Evolutionary conservation across 192 early-diverging fungal genomes (phyloP).

Genomic region (Mortierella alpina): DNA sequence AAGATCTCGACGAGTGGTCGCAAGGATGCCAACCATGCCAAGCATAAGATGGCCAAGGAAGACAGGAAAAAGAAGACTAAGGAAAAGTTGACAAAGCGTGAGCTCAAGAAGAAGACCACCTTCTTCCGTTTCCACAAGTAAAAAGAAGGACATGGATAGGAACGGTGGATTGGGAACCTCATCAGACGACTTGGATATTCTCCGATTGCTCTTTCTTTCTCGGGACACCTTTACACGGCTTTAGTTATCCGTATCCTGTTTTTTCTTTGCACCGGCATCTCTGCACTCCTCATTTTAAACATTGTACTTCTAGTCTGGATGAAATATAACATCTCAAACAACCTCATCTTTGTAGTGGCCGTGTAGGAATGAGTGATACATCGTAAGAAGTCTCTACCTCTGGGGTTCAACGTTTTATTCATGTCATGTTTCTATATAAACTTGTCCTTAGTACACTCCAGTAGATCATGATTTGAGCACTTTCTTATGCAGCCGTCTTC

Average conservation of each 20-base stretch:
- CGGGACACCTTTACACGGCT: neutral
- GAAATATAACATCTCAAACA: neutral
- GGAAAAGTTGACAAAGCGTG: constrained; percentile 45
- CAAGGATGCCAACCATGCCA: constrained; percentile 50
- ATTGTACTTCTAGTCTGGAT: constrained; percentile 15
- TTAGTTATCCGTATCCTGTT: neutral
- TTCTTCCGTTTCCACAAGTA: constrained; percentile 58
- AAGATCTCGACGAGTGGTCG: constrained; percentile 65
- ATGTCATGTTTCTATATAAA: neutral
- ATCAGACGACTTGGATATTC: neutral
- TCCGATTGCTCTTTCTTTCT: neutral
- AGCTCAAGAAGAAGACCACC: constrained; percentile 52
- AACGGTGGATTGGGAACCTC: neutral
- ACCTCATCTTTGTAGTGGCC: neutral
- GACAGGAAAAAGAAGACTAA: constrained; percentile 54
- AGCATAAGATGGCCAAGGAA: constrained; percentile 55
- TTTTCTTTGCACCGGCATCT: neutral
- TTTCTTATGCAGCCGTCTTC: constrained; percentile 39
- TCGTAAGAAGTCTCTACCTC: neutral
- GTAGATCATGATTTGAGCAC: neutral
- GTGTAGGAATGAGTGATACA: neutral
- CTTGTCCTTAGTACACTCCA: neutral
- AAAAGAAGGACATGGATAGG: constrained; percentile 1
- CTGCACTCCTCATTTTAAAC: neutral
- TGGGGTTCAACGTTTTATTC: neutral